Evolutionary conservation across 2,329 filamentous ascomycete species (phyloP), one percentile per base, ranked within the genome.

Genomic region (Talaromyces sp.): DNA sequence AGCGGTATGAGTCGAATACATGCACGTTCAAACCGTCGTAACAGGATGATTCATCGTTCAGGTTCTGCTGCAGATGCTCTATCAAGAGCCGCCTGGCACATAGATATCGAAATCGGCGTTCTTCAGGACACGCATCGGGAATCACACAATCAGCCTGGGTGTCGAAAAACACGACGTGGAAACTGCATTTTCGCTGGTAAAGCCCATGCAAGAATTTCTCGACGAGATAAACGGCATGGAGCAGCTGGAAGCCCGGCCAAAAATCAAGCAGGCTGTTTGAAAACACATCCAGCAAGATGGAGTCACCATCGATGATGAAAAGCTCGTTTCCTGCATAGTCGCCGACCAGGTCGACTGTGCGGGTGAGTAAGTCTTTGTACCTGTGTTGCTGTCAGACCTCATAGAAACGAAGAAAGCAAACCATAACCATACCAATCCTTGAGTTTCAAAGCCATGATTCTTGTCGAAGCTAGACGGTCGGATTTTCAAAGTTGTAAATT

Each of bases 251-350:
- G 2, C 64, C 62, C 12, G 30, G 57, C 28, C 12, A 31, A 5
- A 65, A 60, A 55, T 65, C 62, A 2, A 65, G 56, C 14, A 44
- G 51, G 30, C 52, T 12, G 33, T 65, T 51, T 5, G 63, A 61
- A 5, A 65, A 57, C 16, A 63, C 62, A 23, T 64, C 31, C 34
- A 65, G n/a, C 2, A 65, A 34, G 23, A 65, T 54, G 8, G 64
- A 65, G 40, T 65, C 60, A 12, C 64, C 64, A 14, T 64, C 62
- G 4, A 65, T 59, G 33, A 62, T 50, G 47, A 64, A 65, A 3
- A 65, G 60, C 30, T 65, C 64, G 8, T 42, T 53, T 2, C 64
- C 64, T 23, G 57, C 34, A 33, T 59, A 65, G 30, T 65, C 60
- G 8, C 58, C 61, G 6, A 65, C 63, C 12, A 65, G 62, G 28